These are phyloP conservation scores for Kockiozyma suomiensis DNA, from an alignment of 805 yeast species.

Conservation along the genomic window DNA sequence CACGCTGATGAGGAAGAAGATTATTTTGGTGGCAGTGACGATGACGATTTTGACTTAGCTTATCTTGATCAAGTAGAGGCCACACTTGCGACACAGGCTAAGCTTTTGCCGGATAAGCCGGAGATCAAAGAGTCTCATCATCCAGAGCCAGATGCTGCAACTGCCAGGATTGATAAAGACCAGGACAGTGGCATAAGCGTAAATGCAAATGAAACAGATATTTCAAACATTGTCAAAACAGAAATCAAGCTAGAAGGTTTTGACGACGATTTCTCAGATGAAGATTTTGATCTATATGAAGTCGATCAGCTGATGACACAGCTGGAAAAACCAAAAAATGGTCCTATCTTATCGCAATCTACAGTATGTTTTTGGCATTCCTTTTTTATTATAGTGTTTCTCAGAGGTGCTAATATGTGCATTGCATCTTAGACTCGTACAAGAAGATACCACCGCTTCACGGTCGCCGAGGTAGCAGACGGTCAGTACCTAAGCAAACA, in stretches of 20 bases:
- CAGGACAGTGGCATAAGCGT: no score
- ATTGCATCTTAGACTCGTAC: no score
- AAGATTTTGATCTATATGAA: constrained; percentile 12
- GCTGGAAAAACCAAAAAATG: not conserved
- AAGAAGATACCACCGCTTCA: not conserved
- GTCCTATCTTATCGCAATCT: not conserved
- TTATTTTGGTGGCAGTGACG: constrained; percentile 12
- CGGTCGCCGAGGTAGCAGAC: not conserved
- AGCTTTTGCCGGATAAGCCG: not conserved
- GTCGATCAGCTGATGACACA: not conserved
- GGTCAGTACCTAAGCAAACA: constrained; percentile 6
- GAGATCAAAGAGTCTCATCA: not conserved
- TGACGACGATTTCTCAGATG: constrained; percentile 16
- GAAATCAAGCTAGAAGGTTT: no score
- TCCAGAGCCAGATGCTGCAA: not conserved
- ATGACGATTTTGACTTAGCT: not conserved
- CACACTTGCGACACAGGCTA: not conserved
- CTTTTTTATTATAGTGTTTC: not conserved
- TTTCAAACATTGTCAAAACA: no score
- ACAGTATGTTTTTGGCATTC: not conserved
- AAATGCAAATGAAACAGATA: no score
- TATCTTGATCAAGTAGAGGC: constrained; percentile 2
- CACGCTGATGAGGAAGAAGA: not conserved
- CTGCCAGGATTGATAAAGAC: no score
- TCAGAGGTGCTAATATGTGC: no score